These are phyloP conservation scores for Rhipidocladum racemiflorum DNA, from an alignment of 176 grass and related monocot genomes.

Conservation along the genomic window DNA sequence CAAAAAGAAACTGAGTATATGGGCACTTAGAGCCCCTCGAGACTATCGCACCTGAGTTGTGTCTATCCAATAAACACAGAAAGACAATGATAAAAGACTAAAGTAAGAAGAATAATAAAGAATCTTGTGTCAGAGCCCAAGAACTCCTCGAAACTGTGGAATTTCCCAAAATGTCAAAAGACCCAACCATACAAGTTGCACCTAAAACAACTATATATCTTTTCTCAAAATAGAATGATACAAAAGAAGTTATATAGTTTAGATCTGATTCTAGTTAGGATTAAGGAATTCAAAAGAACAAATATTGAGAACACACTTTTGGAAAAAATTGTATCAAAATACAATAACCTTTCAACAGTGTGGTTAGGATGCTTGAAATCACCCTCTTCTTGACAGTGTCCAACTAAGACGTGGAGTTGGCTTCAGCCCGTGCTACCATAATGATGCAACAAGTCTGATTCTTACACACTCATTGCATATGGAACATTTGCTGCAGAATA, in stretches of 20 bases:
- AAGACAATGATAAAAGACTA: no score
- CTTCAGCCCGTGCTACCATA: slow-evolving; percentile 43
- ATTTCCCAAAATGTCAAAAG: no score
- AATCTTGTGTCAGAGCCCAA: no score
- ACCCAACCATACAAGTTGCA: no score
- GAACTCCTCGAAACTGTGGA: no score
- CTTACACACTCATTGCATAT: slow-evolving; percentile 1
- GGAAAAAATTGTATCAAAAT: neutral
- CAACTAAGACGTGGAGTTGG: slow-evolving; percentile 42
- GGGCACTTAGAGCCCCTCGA: no score
- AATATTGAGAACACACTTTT: neutral
- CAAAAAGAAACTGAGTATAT: no score
- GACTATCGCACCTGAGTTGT: no score
- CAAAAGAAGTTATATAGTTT: slow-evolving; percentile 18
- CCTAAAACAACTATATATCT: neutral
- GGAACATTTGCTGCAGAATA: slow-evolving; percentile 49
- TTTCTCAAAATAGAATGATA: slow-evolving; percentile 6
- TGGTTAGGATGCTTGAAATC: slow-evolving; percentile 58
- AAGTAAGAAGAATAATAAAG: no score
- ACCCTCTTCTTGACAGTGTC: slow-evolving; percentile 58
- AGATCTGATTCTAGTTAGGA: slow-evolving; percentile 1
- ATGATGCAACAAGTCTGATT: slow-evolving; percentile 57
- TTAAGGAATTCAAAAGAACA: neutral
- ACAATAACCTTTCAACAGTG: slow-evolving; percentile 68
- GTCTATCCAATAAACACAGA: no score